Percentiles rank a stretch among this genome's conserved stretches.
phyloP scores from a whole-genome alignment of 176 grass and related monocot species.

The Cymbopogon citratus region DNA sequence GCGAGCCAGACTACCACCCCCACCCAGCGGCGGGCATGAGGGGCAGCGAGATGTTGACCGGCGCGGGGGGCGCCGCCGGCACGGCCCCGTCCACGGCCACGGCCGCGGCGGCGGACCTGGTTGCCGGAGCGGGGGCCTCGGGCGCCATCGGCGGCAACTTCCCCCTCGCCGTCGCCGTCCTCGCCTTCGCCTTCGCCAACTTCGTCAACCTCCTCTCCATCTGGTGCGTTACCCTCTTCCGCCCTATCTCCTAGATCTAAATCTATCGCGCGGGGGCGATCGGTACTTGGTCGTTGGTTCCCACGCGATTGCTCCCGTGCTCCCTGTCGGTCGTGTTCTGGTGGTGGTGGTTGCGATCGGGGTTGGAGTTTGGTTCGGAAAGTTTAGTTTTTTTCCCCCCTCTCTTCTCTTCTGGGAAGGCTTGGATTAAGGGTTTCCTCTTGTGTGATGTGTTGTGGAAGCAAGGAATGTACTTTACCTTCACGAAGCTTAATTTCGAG shows the following conservation, averaged over 20 bases:
- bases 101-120: constrained; percentile 10
- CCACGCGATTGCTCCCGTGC: background rate
- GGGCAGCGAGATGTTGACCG: constrained; percentile 67
- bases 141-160: constrained; percentile 36
- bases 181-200: constrained; percentile 72
- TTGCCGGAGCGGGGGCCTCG: background rate
- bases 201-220: constrained; percentile 77
- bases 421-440: background rate
- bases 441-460: background rate
- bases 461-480: background rate
- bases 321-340: background rate
- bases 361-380: background rate
- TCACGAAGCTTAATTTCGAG: background rate
- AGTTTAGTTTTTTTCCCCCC: background rate
- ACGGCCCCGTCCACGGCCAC: constrained; percentile 29
- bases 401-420: background rate
- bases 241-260: background rate
- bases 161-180: constrained; percentile 61
- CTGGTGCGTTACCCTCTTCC: constrained; percentile 41
- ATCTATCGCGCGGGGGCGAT: background rate
- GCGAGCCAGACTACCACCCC: background rate
- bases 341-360: constrained; percentile 2
- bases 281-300: background rate
- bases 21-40: constrained; percentile 17
- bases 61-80: constrained; percentile 18